A percentile compares a stretch with the other conserved stretches of the same genome.
Evolutionary conservation across 345 rosid genomes (phyloP).

Genomic region (Moricandia arvensis): DNA sequence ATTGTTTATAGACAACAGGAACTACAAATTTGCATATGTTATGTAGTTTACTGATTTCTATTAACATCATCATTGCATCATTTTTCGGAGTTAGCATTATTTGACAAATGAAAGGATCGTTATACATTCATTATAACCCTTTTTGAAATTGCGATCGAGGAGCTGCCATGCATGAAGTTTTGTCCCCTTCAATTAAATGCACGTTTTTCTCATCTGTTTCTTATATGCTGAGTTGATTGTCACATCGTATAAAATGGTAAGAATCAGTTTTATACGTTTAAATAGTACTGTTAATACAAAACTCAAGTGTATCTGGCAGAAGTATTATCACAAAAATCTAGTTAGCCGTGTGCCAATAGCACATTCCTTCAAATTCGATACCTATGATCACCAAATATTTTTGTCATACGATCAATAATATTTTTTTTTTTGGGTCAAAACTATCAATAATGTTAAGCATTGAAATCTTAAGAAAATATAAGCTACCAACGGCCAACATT

Average conservation of each 20-base stretch:
- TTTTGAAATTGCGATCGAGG: neutral
- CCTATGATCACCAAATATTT: no score
- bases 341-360: no score
- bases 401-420: neutral
- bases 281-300: neutral
- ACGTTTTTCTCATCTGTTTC: slow-evolving; percentile 6
- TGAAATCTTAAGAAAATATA: neutral
- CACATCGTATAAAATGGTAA: neutral
- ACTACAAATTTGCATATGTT: neutral
- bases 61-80: neutral
- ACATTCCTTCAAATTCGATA: no score
- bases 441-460: neutral
- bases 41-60: neutral
- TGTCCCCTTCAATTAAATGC: slow-evolving; percentile 2
- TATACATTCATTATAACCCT: neutral
- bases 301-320: neutral
- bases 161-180: slow-evolving; percentile 3
- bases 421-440: no score
- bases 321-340: neutral
- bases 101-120: neutral
- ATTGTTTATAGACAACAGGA: neutral
- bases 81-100: neutral
- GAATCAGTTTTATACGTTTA: neutral
- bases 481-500: neutral
- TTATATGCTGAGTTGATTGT: neutral